These are phyloP conservation scores for Cystofilobasidium bisporidii DNA, from an alignment of 768 basidiomycete species.

Conservation along the genomic window DNA sequence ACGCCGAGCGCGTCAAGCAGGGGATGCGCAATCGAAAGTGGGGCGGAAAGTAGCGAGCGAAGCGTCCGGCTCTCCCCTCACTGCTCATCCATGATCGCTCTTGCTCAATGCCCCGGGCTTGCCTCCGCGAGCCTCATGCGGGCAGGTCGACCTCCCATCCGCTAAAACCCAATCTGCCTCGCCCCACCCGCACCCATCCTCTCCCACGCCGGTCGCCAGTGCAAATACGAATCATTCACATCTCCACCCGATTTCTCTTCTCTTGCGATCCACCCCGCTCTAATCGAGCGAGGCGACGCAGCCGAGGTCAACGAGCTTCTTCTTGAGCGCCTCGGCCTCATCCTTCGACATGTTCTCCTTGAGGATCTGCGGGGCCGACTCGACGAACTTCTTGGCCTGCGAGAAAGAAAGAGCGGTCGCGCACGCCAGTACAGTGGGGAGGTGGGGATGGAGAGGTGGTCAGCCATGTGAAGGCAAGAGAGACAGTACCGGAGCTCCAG, in stretches of 20 bases:
- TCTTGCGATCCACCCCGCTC: not conserved
- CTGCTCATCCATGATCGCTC: too few species aligned
- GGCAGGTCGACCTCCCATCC: too few species aligned
- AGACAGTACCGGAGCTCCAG: too few species aligned
- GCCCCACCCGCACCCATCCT: too few species aligned
- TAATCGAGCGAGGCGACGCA: constrained; percentile 76
- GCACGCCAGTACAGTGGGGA: too few species aligned
- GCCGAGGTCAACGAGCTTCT: constrained; percentile 78
- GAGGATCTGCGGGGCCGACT: constrained; percentile 79
- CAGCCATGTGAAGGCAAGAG: not conserved
- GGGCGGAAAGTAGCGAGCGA: constrained; percentile 8
- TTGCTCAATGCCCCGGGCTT: too few species aligned
- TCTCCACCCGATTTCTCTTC: too few species aligned
- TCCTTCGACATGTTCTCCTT: constrained; percentile 95
- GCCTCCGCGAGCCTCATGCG: too few species aligned
- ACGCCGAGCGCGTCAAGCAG: constrained; percentile 1
- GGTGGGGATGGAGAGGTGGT: not conserved
- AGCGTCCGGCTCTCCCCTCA: too few species aligned
- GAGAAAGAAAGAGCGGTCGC: not conserved
- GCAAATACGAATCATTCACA: too few species aligned
- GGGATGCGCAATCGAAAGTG: constrained; percentile 15
- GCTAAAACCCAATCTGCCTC: too few species aligned
- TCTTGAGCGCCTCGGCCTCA: constrained; percentile 92
- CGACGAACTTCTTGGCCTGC: constrained; percentile 98
- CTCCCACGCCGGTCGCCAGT: too few species aligned